phyloP scores from a whole-genome alignment of 176 grass and related monocot species.

The Otatea glauca region DNA sequence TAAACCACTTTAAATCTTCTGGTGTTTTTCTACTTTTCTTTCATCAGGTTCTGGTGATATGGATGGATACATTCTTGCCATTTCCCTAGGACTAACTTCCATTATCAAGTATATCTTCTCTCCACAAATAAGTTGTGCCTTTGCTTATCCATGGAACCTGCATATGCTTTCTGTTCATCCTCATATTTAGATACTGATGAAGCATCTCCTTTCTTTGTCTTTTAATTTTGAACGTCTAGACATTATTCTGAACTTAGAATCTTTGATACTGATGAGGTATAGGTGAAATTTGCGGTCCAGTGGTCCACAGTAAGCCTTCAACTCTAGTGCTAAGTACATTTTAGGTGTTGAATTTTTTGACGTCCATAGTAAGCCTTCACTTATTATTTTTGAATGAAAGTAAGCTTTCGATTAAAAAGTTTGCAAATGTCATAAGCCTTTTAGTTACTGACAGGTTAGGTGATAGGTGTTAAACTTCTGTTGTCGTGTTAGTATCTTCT shows the following conservation, averaged over 20 bases:
- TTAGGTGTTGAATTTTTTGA: not conserved
- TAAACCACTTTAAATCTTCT: slow-evolving; percentile 24
- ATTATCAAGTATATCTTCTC: slow-evolving; percentile 75
- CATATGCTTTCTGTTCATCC: not conserved
- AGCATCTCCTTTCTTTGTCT: not conserved
- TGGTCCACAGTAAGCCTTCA: not conserved
- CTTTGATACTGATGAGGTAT: not conserved
- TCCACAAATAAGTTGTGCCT: slow-evolving; percentile 18
- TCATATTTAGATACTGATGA: not conserved
- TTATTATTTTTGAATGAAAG: not conserved
- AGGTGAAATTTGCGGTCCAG: not conserved
- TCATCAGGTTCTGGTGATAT: slow-evolving; percentile 60
- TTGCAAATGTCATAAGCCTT: not conserved
- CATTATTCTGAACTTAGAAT: not conserved
- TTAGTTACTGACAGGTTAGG: not conserved
- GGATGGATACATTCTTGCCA: slow-evolving; percentile 83
- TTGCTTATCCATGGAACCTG: slow-evolving; percentile 1
- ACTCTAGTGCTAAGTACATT: not conserved
- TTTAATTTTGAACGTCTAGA: not conserved
- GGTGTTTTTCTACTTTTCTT: slow-evolving; percentile 12
- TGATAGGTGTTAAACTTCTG: slow-evolving; percentile 8
- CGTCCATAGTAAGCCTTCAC: not conserved
- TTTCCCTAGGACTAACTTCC: slow-evolving; percentile 80
- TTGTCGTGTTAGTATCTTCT: slow-evolving; percentile 25
- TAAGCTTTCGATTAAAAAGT: not conserved